phyloP scores from a whole-genome alignment of 2,329 filamentous ascomycete genomes.

The Penicillium sp. region DNA sequence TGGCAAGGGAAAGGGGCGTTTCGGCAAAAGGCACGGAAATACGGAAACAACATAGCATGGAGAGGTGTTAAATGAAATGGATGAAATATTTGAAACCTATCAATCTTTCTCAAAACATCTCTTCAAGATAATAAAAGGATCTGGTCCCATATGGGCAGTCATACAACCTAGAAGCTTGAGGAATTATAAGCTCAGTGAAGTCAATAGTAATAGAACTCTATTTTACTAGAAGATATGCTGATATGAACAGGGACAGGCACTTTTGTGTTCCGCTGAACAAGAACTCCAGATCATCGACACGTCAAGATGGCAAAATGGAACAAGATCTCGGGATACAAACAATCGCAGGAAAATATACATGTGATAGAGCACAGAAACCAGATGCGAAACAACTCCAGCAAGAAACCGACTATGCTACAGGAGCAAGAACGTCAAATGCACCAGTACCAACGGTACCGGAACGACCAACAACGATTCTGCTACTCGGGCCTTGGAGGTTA shows the following conservation, averaged over 20 bases:
- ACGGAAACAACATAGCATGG: slow-evolving; percentile 16
- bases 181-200: not conserved
- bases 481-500: slow-evolving; percentile 78
- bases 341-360: slow-evolving; percentile 27
- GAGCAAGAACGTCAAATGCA: slow-evolving; percentile 78
- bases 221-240: slow-evolving; percentile 27
- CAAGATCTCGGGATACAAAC: slow-evolving; percentile 16
- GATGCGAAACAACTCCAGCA: slow-evolving; percentile 17
- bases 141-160: not conserved
- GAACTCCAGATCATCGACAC: slow-evolving; percentile 40
- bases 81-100: not conserved
- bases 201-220: slow-evolving; percentile 14
- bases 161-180: not conserved
- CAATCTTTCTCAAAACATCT: not conserved
- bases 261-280: slow-evolving; percentile 38
- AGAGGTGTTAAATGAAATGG: slow-evolving; percentile 19
- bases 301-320: slow-evolving; percentile 23
- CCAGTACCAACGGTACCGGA: slow-evolving; percentile 84
- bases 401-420: slow-evolving; percentile 39
- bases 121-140: not conserved
- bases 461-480: slow-evolving; percentile 82
- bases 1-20: slow-evolving; percentile 12
- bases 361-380: slow-evolving; percentile 17
- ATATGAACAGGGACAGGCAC: slow-evolving; percentile 31
- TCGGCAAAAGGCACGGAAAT: slow-evolving; percentile 14